Evolutionary conservation across 2,329 filamentous ascomycete genomes (phyloP).

Genomic region (Fusarium burgessii): DNA sequence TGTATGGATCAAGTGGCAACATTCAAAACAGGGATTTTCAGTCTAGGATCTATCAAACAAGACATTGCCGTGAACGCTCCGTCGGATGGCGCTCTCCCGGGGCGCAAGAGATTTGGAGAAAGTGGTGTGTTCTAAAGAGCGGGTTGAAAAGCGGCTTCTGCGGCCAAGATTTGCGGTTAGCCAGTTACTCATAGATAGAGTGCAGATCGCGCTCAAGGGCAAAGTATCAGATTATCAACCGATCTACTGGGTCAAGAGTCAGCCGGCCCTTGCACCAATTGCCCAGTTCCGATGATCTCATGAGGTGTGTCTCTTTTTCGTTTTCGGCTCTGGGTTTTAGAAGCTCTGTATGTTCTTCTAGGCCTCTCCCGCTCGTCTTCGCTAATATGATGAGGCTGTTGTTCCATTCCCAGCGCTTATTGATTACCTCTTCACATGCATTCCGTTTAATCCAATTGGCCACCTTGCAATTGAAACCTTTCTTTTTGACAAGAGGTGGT

Average conservation of each 20-base stretch:
- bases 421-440: conserved; percentile 9
- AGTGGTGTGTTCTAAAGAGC: conserved; percentile 18
- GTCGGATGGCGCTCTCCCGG: conserved; percentile 35
- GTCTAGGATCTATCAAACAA: conserved; percentile 27
- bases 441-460: conserved; percentile 18
- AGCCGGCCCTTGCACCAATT: conserved; percentile 23
- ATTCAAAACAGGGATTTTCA: conserved; percentile 12
- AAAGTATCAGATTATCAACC: conserved; percentile 40
- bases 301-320: conserved; percentile 34
- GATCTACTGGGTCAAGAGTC: conserved; percentile 28
- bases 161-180: conserved; percentile 25
- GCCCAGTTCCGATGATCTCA: conserved; percentile 33
- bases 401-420: background rate
- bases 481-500: background rate
- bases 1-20: conserved; percentile 39
- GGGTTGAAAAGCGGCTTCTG: conserved; percentile 10
- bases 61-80: conserved; percentile 25
- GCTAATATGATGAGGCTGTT: conserved; percentile 2
- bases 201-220: conserved; percentile 22
- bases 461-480: conserved; percentile 15
- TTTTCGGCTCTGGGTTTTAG: conserved; percentile 35
- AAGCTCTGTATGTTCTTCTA: background rate
- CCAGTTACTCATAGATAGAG: conserved; percentile 18
- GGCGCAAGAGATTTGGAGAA: conserved; percentile 20
- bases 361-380: conserved; percentile 28